A percentile compares a stretch with the other conserved stretches of the same genome.
These are phyloP conservation scores for Zanthoxylum bungeanum DNA, from an alignment of 345 rosid species.

Conservation along the genomic window DNA sequence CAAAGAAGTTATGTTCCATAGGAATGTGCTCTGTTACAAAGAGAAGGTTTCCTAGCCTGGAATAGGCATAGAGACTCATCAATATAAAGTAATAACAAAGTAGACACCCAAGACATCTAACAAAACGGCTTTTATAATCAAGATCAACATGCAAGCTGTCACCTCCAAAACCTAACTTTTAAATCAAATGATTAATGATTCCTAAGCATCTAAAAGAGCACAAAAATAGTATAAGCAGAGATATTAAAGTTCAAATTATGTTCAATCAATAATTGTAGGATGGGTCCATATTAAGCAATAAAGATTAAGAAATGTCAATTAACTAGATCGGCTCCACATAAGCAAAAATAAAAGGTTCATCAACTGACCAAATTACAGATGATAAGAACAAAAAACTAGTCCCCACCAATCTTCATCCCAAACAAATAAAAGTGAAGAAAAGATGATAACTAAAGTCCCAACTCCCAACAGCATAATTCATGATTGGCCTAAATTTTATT, in stretches of 20 bases:
- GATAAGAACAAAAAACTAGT: neutral
- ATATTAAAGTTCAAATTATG: neutral
- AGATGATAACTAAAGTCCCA: neutral
- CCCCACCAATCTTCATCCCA: neutral
- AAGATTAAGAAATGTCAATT: neutral
- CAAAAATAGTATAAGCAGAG: neutral
- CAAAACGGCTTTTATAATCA: neutral
- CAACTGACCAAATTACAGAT: neutral
- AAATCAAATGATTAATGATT: neutral
- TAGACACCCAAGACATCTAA: neutral
- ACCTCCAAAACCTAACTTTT: neutral
- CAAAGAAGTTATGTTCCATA: constrained; percentile 40
- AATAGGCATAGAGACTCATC: neutral
- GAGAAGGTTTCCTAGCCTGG: neutral
- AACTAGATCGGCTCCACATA: neutral
- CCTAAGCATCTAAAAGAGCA: neutral
- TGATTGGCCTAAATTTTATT: neutral
- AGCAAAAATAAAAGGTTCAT: neutral
- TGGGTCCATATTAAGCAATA: neutral
- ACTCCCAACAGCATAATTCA: neutral
- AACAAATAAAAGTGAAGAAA: neutral
- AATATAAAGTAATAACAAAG: neutral
- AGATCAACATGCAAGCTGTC: neutral
- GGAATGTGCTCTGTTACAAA: constrained; percentile 26
- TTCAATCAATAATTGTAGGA: neutral